These are phyloP conservation scores for Apiospora pterosperma DNA, from an alignment of 2,329 filamentous ascomycete species.

Conservation along the genomic window DNA sequence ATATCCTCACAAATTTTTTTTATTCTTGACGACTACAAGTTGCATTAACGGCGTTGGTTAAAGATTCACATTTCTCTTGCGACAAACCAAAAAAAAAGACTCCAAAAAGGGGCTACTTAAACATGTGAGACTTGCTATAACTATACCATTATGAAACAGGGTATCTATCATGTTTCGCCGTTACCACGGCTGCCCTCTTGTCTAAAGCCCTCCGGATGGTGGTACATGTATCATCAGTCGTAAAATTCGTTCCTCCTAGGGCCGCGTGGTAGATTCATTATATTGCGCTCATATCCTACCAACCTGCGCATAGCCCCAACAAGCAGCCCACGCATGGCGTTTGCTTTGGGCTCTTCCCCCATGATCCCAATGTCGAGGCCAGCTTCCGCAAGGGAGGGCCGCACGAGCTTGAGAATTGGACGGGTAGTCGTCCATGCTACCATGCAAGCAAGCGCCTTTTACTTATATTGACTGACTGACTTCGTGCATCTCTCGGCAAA, in stretches of 20 bases:
- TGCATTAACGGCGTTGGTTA: neutral
- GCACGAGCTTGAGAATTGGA: neutral
- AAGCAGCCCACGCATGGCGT: neutral
- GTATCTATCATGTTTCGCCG: constrained; percentile 1
- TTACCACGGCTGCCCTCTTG: neutral
- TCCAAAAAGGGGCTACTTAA: neutral
- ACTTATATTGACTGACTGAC: neutral
- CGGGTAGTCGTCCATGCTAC: no score
- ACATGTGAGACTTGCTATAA: neutral
- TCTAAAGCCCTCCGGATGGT: neutral
- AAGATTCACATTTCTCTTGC: neutral
- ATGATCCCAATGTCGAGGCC: neutral
- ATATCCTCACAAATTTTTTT: neutral
- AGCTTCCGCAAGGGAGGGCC: neutral
- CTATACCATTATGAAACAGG: neutral
- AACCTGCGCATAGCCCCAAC: neutral
- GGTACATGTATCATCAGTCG: neutral
- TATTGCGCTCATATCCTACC: neutral
- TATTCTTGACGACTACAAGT: neutral
- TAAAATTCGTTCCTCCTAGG: neutral
- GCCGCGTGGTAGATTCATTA: no score
- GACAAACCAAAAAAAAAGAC: neutral
- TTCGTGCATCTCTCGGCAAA: neutral
- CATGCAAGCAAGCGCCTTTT: neutral
- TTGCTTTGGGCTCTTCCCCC: neutral